These are phyloP conservation scores for Fistulifera pelliculosa DNA, from an alignment of 108 stramenopile genomes.

Conservation along the genomic window DNA sequence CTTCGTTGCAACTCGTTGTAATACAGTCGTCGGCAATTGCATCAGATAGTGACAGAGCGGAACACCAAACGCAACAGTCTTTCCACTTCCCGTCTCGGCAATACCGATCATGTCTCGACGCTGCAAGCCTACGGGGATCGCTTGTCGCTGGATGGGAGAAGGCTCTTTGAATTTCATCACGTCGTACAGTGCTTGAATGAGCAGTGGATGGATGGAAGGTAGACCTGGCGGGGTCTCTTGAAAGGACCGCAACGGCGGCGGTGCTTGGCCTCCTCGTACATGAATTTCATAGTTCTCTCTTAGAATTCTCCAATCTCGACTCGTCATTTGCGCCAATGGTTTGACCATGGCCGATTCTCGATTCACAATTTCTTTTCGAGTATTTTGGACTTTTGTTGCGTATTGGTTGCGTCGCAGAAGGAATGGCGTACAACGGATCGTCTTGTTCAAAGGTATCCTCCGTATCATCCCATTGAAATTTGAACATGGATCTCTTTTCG, in stretches of 20 bases:
- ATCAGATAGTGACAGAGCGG: conserved; percentile 84
- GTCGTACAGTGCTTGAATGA: conserved; percentile 69
- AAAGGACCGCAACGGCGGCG: conserved; percentile 81
- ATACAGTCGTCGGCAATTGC: conserved; percentile 40
- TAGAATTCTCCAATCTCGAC: conserved; percentile 96
- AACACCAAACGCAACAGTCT: conserved; percentile 70
- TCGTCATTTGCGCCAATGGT: conserved; percentile 81
- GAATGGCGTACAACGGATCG: conserved; percentile 73
- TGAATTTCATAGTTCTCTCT: conserved; percentile 96
- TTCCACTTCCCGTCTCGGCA: conserved; percentile 93
- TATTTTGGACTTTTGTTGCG: neutral
- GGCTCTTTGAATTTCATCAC: conserved; percentile 85
- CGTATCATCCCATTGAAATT: conserved; percentile 90
- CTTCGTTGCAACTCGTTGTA: conserved; percentile 66
- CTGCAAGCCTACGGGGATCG: conserved; percentile 92
- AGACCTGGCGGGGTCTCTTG: conserved; percentile 37
- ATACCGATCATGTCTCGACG: conserved; percentile 95
- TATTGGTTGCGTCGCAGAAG: conserved; percentile 6
- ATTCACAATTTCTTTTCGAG: conserved; percentile 11
- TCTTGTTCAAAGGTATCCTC: conserved; percentile 83
- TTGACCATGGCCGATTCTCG: conserved; percentile 54
- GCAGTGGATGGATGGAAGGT: conserved; percentile 41
- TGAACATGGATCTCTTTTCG: conserved; percentile 69
- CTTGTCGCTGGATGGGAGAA: conserved; percentile 92
- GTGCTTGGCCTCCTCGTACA: conserved; percentile 86